phyloP scores from a whole-genome alignment of 176 grass and related monocot species.

The Olyra latifolia region DNA sequence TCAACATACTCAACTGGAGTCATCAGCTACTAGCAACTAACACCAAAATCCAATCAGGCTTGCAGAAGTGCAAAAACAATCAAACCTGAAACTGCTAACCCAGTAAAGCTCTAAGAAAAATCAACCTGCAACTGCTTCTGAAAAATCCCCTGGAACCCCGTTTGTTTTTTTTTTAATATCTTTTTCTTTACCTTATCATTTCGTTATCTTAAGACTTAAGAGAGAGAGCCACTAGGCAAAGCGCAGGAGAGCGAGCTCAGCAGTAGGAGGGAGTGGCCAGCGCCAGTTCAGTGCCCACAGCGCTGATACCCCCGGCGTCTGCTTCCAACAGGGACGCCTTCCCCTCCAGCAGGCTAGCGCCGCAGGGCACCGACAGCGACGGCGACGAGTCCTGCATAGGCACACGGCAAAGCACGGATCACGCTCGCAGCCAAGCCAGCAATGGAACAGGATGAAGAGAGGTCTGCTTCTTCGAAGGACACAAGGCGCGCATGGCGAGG shows the following conservation, averaged over 20 bases:
- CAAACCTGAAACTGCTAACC: neutral
- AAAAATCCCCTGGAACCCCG: neutral
- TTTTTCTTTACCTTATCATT: neutral
- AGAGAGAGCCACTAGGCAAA: neutral
- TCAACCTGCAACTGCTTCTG: constrained; percentile 1
- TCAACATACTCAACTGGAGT: neutral
- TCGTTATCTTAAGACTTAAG: neutral
- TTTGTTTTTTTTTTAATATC: neutral
- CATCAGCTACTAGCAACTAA: neutral
- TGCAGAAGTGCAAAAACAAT: neutral
- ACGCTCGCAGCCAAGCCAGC: neutral
- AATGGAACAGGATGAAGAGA: neutral
- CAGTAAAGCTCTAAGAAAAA: neutral
- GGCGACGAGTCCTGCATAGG: constrained; percentile 30
- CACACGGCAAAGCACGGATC: neutral
- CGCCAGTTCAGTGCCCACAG: constrained; percentile 64
- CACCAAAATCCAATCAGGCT: neutral
- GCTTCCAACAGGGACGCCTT: constrained; percentile 32
- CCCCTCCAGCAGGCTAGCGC: constrained; percentile 23
- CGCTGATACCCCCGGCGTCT: constrained; percentile 22
- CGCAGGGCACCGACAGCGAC: neutral
- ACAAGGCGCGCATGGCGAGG: neutral
- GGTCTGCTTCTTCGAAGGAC: neutral
- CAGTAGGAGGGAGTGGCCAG: constrained; percentile 56
- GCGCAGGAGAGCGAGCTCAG: constrained; percentile 26